Evolutionary conservation across 257 asterid species (phyloP), one percentile per base, ranked within the genome.

Genomic region (Verbena officinalis): DNA sequence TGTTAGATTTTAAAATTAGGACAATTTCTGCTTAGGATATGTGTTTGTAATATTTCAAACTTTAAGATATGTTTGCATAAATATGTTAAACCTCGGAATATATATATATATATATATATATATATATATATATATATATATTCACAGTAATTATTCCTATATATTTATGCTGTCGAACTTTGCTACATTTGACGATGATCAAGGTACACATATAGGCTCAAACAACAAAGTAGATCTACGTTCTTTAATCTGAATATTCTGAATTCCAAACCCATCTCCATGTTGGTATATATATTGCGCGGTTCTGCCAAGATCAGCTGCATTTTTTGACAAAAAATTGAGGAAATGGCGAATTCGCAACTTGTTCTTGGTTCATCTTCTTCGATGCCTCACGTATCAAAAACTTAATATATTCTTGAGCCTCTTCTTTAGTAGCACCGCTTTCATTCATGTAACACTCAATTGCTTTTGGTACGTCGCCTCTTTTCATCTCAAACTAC

Each of bases 231-330:
- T 62, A 0, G 12, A 31, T 44, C 81, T 77, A 14, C 53, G 71
- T 1, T 69, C 51, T 22, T 11, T 75, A 1, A 72, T 73, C 4
- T 46, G 21, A 9, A 63, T 58, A 0, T 44, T n/a, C 11, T 77
- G 77, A 38, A 16, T 24, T 0, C 90, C 92, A 46, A 70, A 77
- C 0, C 88, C 90, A 75, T 84, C 95, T 58, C 87, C 95, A 39
- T 77, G 34, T 20, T 82, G 77, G 52, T 87, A 84, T 61, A 87
- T 67, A 42, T 69, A 75, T 8, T 76, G 82, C 7, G 85, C 83
- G 77, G 77, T 73, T 66, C 93, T 81, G 1, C 77, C 83, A 52
- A 81, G 63, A 56, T 77, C 70, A 57, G 55, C 75, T 1, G 80
- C 83, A 12, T 31, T 27, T 34, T n/a, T 4, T 55, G 0, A 73